Percentiles rank a stretch among this genome's conserved stretches.
phyloP scores from a whole-genome alignment of 2,329 filamentous ascomycete genomes.

The Alternaria brassicae region DNA sequence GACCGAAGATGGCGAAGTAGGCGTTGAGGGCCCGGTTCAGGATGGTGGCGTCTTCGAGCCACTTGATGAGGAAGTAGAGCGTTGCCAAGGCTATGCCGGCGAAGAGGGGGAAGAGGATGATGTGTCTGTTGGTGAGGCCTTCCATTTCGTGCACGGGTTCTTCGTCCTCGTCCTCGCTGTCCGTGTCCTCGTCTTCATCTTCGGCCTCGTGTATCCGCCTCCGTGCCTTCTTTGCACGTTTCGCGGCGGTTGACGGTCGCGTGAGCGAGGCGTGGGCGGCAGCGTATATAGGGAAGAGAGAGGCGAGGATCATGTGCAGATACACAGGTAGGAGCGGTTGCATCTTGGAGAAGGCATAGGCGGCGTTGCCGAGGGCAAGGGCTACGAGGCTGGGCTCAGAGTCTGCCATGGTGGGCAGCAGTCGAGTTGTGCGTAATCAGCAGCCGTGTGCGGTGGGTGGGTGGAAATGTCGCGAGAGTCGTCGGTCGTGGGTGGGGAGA shows the following conservation, averaged over 20 bases:
- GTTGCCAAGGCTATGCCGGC: conserved; percentile 75
- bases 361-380: conserved; percentile 39
- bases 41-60: conserved; percentile 79
- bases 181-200: conserved; percentile 39
- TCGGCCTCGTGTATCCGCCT: too few relatives aligned
- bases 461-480: background rate
- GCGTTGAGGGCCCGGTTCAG: conserved; percentile 82
- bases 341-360: conserved; percentile 54
- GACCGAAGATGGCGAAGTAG: conserved; percentile 81
- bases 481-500: background rate
- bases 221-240: conserved; percentile 58
- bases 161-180: conserved; percentile 61
- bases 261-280: conserved; percentile 85
- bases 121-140: conserved; percentile 77
- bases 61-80: conserved; percentile 89
- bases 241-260: conserved; percentile 79
- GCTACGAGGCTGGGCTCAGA: conserved; percentile 40
- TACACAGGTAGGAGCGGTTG: conserved; percentile 62
- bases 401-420: conserved; percentile 34
- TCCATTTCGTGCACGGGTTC: conserved; percentile 66
- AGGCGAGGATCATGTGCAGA: conserved; percentile 69
- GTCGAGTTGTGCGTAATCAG: background rate
- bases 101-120: conserved; percentile 81
- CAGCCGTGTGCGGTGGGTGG: too few relatives aligned
- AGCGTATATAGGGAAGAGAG: conserved; percentile 82